Conservation (phyloP, 768 basidiomycete genomes). For the Amanita pseudoporphyria region DNA sequence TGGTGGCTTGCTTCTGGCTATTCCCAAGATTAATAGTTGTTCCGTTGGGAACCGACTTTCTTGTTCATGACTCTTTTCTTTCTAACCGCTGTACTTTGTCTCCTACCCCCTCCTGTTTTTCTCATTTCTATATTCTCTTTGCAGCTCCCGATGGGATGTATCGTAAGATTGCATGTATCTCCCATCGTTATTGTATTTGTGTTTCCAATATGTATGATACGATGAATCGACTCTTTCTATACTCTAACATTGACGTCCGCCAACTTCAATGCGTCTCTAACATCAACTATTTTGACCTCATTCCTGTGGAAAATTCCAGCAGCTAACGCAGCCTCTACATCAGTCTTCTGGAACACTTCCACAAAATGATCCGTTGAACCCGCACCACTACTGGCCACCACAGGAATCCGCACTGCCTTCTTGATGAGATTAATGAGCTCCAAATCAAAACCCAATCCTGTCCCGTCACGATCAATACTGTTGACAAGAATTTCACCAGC, state of each 20-base stretch:
- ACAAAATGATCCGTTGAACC: slow-evolving; percentile 76
- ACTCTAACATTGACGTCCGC: slow-evolving; percentile 16
- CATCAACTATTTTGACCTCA: slow-evolving; percentile 75
- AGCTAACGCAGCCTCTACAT: slow-evolving; percentile 85
- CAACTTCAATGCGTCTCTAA: slow-evolving; percentile 50
- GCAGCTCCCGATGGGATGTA: slow-evolving; percentile 11
- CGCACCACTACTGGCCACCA: slow-evolving; percentile 93
- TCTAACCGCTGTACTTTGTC: not conserved
- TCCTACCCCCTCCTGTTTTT: slow-evolving; percentile 2
- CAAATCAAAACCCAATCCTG: slow-evolving; percentile 85
- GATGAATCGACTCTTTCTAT: not conserved
- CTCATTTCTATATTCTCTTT: not conserved
- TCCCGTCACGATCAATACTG: slow-evolving; percentile 94
- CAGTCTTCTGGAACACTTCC: slow-evolving; percentile 74
- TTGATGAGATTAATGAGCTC: slow-evolving; percentile 74
- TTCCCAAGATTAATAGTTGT: not conserved
- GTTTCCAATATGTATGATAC: slow-evolving; percentile 3
- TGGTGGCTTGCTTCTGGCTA: not conserved
- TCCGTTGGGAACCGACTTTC: not conserved
- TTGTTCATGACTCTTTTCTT: not conserved
- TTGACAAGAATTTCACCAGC: slow-evolving; percentile 95
- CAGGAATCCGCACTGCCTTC: slow-evolving; percentile 73
- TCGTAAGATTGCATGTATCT: slow-evolving; percentile 2
- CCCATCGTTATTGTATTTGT: slow-evolving; percentile 5
- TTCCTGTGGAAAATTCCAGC: slow-evolving; percentile 95